A percentile compares a stretch with the other conserved stretches of the same genome.
These are phyloP conservation scores for Beta macrorhiza DNA, from an alignment of 179 eudicot genomes.

Conservation along the genomic window DNA sequence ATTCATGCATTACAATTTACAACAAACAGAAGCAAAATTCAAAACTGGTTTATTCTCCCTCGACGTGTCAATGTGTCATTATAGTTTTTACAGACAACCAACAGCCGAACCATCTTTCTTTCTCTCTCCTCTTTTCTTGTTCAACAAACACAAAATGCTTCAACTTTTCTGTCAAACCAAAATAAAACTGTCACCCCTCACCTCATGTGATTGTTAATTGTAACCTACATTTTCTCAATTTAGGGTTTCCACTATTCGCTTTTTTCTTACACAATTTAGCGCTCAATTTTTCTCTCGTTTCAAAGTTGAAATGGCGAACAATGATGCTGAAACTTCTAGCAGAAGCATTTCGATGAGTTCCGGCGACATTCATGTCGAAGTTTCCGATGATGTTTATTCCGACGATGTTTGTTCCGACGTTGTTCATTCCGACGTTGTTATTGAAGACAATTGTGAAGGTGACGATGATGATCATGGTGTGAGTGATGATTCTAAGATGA, in stretches of 20 bases:
- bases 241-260: slow-evolving; percentile 15
- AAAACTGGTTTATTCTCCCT: neutral
- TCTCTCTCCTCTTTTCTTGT: neutral
- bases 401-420: too few relatives aligned
- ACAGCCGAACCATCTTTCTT: neutral
- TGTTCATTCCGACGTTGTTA: neutral
- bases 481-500: neutral
- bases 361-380: slow-evolving; percentile 9
- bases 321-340: neutral
- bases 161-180: neutral
- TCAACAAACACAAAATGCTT: slow-evolving; percentile 7
- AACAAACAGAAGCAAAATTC: neutral
- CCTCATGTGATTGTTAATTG: neutral
- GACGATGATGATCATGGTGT: neutral
- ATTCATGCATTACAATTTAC: too few relatives aligned
- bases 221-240: neutral
- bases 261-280: neutral
- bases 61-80: neutral
- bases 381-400: too few relatives aligned
- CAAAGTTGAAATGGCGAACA: neutral
- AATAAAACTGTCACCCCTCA: slow-evolving; percentile 12
- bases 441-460: neutral
- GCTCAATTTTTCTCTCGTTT: neutral
- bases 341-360: slow-evolving; percentile 7
- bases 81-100: neutral